Evolutionary conservation across 108 stramenopile species (phyloP), one percentile per base, ranked within the genome.

Genomic region (Cylindrotheca closterium): DNA sequence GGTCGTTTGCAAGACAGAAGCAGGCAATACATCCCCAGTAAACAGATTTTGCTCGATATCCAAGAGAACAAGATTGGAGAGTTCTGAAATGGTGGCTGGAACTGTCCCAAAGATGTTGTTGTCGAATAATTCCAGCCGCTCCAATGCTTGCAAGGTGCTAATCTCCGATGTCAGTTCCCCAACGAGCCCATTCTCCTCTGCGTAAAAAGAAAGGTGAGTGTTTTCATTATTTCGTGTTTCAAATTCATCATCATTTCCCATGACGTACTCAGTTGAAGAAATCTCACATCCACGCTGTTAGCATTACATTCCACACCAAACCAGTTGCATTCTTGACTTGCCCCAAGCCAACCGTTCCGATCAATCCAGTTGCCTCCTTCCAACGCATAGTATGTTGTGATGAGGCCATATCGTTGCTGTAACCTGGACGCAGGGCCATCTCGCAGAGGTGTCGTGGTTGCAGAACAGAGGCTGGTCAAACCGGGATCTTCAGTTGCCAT

Each of bases 291-390:
- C 0, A 48, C 15, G 30, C 55, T 28, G 34, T 31, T 50, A 12
- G 31, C 66, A 17, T 55, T 37, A 32, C 88, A 89, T 18, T 69
- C 58, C 17, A 89, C 71, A 33, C 72, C 79, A 55, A 58, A 62
- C 88, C 88, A 89, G 10, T 70, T 65, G 51, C 88, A 89, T 68
- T 89, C 88, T 63, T 77, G 73, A 10, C 60, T 51, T 4, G 60
- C 59, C 15, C 82, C 71, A 18, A 89, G 51, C 88, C 88, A 89
- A 8, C 71, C 70, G 7, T 65, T 25, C 1, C 27, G 29, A 2
- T 63, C 60, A 19, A 4, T 33, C 80, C 80, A 81, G 8, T 19
- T 23, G 2, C 54, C 59, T 50, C 82, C 84, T 18, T 49, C 60
- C 21, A 68, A 73, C 2, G 82, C 37, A 58, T 73, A 89, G 66